Evolutionary conservation across 176 grass and related monocot genomes (phyloP).

Genomic region (Musa acuminata): DNA sequence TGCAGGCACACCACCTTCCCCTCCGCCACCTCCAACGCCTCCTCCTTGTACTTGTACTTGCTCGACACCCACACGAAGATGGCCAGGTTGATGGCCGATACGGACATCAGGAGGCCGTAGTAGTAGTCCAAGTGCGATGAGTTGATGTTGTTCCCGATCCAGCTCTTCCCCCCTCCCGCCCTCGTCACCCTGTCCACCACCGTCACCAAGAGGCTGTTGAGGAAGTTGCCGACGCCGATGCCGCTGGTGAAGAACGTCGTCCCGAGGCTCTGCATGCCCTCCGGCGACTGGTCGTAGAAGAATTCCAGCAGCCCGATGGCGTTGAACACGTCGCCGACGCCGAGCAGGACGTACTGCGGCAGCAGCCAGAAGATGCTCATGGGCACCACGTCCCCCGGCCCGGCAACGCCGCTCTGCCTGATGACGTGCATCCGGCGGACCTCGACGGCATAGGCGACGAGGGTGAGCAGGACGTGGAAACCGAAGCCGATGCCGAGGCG

Average conservation of each 20-base stretch:
- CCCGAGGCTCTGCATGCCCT: conserved; percentile 63
- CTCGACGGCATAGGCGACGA: conserved; percentile 46
- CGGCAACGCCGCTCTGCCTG: neutral
- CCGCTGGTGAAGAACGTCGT: conserved; percentile 70
- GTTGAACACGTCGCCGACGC: conserved; percentile 62
- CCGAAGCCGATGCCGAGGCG: conserved; percentile 52
- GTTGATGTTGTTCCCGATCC: conserved; percentile 69
- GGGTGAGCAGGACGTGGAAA: conserved; percentile 31
- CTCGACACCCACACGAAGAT: conserved; percentile 39
- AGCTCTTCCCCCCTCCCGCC: conserved; percentile 27
- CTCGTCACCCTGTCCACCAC: conserved; percentile 35
- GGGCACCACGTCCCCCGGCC: conserved; percentile 33
- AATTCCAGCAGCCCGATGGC: conserved; percentile 67
- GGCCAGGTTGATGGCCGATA: conserved; percentile 40
- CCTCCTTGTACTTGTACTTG: conserved; percentile 50
- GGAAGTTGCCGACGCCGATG: conserved; percentile 53
- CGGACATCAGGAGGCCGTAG: conserved; percentile 45
- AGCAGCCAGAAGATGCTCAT: conserved; percentile 78
- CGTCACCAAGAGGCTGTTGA: conserved; percentile 65
- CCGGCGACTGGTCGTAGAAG: conserved; percentile 76
- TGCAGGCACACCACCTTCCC: conserved; percentile 1
- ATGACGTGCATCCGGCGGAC: conserved; percentile 35
- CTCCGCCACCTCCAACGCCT: conserved; percentile 5
- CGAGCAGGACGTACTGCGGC: conserved; percentile 61
- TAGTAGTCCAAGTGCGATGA: conserved; percentile 64